Conservation (phyloP, 2,329 filamentous ascomycete species). For the Colletotrichum filicis region DNA sequence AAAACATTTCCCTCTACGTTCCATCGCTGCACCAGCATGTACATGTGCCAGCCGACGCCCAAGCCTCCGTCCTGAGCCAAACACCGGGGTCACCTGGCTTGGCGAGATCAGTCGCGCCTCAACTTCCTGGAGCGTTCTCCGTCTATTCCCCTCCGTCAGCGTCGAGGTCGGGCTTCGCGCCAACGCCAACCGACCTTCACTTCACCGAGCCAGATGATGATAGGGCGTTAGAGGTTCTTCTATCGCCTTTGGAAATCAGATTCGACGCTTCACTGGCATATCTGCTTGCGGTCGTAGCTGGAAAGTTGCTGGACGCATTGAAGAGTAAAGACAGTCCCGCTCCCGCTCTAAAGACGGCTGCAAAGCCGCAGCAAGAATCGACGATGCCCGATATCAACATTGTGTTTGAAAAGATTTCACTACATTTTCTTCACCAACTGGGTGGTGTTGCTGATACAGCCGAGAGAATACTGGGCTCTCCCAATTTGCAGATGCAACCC, state of each 20-base stretch:
- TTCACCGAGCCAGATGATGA: constrained; percentile 33
- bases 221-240: constrained; percentile 58
- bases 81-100: constrained; percentile 43
- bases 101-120: constrained; percentile 54
- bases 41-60: constrained; percentile 45
- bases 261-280: constrained; percentile 69
- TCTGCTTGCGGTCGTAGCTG: constrained; percentile 61
- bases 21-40: constrained; percentile 61
- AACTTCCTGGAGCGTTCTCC: constrained; percentile 72
- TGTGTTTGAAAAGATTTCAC: constrained; percentile 58
- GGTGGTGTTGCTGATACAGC: constrained; percentile 62
- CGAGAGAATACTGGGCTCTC: constrained; percentile 55
- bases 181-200: neutral
- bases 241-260: constrained; percentile 64
- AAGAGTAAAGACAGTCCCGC: constrained; percentile 41
- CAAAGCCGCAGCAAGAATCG: constrained; percentile 22
- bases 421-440: constrained; percentile 67
- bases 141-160: constrained; percentile 45
- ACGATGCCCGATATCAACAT: constrained; percentile 55
- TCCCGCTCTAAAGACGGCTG: constrained; percentile 29
- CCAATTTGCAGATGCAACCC: constrained; percentile 52
- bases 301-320: constrained; percentile 59
- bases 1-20: constrained; percentile 64
- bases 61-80: constrained; percentile 42
- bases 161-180: constrained; percentile 16